These are phyloP conservation scores for Lolium multiflorum DNA, from an alignment of 176 grass and related monocot genomes.

Conservation along the genomic window DNA sequence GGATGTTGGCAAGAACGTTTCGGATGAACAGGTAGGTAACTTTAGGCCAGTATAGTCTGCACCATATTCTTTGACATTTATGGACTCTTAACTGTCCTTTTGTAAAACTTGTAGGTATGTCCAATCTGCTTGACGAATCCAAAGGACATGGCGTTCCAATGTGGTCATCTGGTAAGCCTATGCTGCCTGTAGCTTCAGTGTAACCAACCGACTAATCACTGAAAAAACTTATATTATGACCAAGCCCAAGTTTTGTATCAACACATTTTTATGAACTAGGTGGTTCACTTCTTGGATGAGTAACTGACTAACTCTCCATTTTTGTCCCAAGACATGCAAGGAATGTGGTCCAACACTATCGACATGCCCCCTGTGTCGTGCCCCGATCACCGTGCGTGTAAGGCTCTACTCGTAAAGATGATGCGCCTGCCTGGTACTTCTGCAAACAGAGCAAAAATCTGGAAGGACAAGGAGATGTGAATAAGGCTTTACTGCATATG, in stretches of 20 bases:
- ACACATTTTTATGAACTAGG: neutral
- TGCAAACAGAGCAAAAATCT: neutral
- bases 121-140: slow-evolving; percentile 96
- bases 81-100: slow-evolving; percentile 19
- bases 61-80: neutral
- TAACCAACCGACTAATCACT: neutral
- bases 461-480: slow-evolving; percentile 9
- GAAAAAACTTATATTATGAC: neutral
- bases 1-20: slow-evolving; percentile 31
- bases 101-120: slow-evolving; percentile 59
- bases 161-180: slow-evolving; percentile 85
- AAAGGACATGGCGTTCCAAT: slow-evolving; percentile 95
- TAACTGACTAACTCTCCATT: neutral
- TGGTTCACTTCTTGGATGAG: neutral
- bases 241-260: neutral
- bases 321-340: slow-evolving; percentile 75
- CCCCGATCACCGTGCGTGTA: slow-evolving; percentile 62
- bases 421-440: neutral
- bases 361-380: slow-evolving; percentile 79
- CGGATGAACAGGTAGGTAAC: slow-evolving; percentile 63
- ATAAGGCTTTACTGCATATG: neutral
- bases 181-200: too few species aligned
- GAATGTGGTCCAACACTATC: slow-evolving; percentile 75
- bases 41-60: neutral
- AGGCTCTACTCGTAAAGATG: slow-evolving; percentile 64